Evolutionary conservation across 352 stramenopile species (phyloP).

Genomic region (Pythium dissotocum): DNA sequence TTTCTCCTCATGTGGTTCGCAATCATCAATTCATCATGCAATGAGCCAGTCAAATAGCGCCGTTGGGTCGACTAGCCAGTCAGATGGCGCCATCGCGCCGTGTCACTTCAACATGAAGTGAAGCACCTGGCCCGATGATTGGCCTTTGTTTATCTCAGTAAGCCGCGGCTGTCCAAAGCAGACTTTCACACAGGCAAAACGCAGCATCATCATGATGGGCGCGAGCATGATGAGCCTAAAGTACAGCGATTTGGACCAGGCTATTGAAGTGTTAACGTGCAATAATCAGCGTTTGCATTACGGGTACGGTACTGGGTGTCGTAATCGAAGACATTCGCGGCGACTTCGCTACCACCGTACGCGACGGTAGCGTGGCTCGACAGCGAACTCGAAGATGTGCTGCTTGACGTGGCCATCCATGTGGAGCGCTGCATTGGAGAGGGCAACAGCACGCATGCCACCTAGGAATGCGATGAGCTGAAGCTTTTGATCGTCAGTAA

Average conservation of each 20-base stretch:
- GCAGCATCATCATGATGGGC: background rate
- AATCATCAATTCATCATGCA: background rate
- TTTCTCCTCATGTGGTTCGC: background rate
- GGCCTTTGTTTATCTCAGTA: background rate
- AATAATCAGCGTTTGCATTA: too few relatives aligned
- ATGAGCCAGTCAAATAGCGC: background rate
- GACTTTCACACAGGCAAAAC: background rate
- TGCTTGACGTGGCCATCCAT: background rate
- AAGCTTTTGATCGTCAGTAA: background rate
- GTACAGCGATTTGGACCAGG: too few relatives aligned
- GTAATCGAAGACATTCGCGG: too few relatives aligned
- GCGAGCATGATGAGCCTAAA: background rate
- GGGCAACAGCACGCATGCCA: background rate
- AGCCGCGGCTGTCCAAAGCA: background rate
- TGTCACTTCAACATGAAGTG: slow-evolving; percentile 20
- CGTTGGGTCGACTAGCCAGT: slow-evolving; percentile 6
- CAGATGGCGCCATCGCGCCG: background rate
- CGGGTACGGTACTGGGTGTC: too few relatives aligned
- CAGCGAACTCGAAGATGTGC: background rate
- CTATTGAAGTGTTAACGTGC: too few relatives aligned
- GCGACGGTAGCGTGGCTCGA: background rate
- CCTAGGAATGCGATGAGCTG: background rate
- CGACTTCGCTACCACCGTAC: background rate
- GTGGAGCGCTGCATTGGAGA: background rate
- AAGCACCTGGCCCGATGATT: background rate